Conservation (phyloP, 169 alveolate genomes). For the Plasmodium inui region DNA sequence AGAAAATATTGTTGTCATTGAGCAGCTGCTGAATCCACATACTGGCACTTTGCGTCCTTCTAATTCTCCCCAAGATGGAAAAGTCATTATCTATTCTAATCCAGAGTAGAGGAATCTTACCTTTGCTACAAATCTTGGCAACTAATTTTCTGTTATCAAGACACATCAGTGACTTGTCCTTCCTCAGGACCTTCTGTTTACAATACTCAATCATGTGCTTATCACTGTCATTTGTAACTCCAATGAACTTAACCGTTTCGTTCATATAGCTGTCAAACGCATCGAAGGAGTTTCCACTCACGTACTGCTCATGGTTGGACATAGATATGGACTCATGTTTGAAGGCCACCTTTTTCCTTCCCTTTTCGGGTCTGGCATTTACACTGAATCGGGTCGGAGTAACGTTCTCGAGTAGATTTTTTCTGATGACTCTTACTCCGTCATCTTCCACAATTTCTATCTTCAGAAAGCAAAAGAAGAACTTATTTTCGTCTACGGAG, state of each 20-base stretch:
- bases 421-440: constrained; percentile 81
- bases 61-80: constrained; percentile 82
- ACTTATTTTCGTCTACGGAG: constrained; percentile 73
- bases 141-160: constrained; percentile 89
- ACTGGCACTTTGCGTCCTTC: constrained; percentile 85
- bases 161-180: constrained; percentile 76
- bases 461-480: constrained; percentile 43
- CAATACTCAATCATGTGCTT: constrained; percentile 77
- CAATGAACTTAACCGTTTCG: constrained; percentile 75
- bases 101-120: constrained; percentile 89
- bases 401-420: constrained; percentile 73
- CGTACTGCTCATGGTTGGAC: constrained; percentile 24
- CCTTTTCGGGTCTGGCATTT: constrained; percentile 87
- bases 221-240: constrained; percentile 79
- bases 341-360: constrained; percentile 81
- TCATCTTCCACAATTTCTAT: constrained; percentile 79
- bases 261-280: constrained; percentile 11
- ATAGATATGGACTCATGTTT: constrained; percentile 50
- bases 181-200: constrained; percentile 76
- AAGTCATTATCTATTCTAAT: constrained; percentile 85
- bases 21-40: constrained; percentile 92
- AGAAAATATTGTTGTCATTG: constrained; percentile 83
- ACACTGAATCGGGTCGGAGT: constrained; percentile 81
- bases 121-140: constrained; percentile 88
- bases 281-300: constrained; percentile 4